phyloP scores from a whole-genome alignment of 352 stramenopile genomes.

The Pythium vanterpoolii region DNA sequence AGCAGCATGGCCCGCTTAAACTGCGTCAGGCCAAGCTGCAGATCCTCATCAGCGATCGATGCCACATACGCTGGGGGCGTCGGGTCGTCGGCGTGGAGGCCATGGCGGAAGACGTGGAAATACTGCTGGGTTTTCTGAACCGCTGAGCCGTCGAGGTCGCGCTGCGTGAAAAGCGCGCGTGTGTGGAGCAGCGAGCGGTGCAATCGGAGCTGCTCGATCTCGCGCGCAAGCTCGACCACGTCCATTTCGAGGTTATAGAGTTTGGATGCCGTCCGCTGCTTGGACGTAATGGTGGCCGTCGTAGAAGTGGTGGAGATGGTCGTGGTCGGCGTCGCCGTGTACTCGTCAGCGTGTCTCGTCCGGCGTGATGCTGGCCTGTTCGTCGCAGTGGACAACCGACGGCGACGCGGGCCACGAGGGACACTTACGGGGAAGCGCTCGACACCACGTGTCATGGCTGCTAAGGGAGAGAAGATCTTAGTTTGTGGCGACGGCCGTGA shows the following conservation, averaged over 20 bases:
- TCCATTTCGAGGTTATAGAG: conserved; percentile 21
- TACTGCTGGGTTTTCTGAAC: conserved; percentile 12
- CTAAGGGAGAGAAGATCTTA: background rate
- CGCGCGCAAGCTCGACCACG: conserved; percentile 1
- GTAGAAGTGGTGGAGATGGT: background rate
- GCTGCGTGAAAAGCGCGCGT: conserved; percentile 7
- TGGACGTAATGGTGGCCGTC: background rate
- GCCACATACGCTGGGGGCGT: background rate
- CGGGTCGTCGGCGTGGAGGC: background rate
- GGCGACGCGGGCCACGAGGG: background rate
- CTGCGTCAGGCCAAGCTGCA: background rate
- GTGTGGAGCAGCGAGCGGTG: conserved; percentile 15
- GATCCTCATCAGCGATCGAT: background rate
- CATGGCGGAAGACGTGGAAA: conserved; percentile 18
- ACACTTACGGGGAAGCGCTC: conserved; percentile 6
- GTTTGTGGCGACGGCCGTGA: too few species aligned
- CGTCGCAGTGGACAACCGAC: background rate
- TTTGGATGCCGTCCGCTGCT: conserved; percentile 1
- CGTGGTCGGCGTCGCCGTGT: background rate
- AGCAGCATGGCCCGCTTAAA: conserved; percentile 15
- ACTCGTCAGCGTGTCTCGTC: background rate
- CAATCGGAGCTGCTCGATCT: conserved; percentile 10
- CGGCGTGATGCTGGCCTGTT: background rate
- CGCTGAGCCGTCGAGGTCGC: conserved; percentile 6
- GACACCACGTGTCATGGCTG: background rate